Evolutionary conservation across 83 land plant species (phyloP), one percentile per base, ranked within the genome.

Genomic region (Picea abies): DNA sequence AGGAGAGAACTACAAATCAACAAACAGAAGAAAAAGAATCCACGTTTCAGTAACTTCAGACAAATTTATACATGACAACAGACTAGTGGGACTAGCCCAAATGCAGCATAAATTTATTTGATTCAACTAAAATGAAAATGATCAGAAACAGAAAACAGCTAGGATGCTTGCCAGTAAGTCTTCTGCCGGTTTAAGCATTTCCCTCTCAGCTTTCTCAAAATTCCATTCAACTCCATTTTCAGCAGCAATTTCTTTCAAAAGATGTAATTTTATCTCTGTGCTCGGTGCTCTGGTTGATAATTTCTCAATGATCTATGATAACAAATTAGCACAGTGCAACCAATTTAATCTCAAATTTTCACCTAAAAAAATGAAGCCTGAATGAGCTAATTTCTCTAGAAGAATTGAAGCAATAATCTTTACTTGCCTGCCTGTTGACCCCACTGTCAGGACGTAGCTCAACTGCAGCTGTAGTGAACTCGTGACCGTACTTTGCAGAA

Each of bases 221-320:
- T 95, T 92, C 98, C 98, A 95, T 47, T 84, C 88, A 35, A 95
- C 81, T 79, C 90, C 90, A 72, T 95, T 89, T 83, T 93, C 98
- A 77, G 90, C 69, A 58, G 96, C 98, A 85, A 95, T 89, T 80
- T 90, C 90, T 80, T 83, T 86, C 89, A 95, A 84, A 23, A 91
- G 82, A 80, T 88, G 92, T 60, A 93, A 65, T 82, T 95, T 95
- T 72, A 90, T 90, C 84, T 86, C 90, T 76, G 89, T 88, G 69
- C 93, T 89, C 52, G 98, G 96, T 26, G 96, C 83, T 61, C 16
- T 80, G 60, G 92, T 92, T 67, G 98, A 95, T 47, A 95, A 84
- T 85, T 95, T 95, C 90, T 93, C 98, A 63, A 95, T 86, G 63
- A 95, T 81, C 98, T 95, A 84, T 20, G 78, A 82, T n/a, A 58